Evolutionary conservation across 768 basidiomycete genomes (phyloP), one percentile per base, ranked within the genome.

Genomic region (Termitomyces sp.): DNA sequence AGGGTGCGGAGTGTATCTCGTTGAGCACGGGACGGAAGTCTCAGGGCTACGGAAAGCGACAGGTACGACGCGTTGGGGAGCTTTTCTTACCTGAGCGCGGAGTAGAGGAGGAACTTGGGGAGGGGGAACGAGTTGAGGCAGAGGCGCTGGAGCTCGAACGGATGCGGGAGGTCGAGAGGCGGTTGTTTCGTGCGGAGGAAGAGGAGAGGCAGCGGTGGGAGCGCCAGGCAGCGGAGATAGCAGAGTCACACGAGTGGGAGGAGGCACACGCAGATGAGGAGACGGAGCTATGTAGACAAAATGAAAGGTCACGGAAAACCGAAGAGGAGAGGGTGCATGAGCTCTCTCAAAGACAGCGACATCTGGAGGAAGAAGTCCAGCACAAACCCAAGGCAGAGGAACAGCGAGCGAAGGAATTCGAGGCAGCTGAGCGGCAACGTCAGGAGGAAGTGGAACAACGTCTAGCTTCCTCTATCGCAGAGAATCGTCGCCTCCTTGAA

Each of bases 71-170:
- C 5, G 61, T 53, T 33, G 58, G 43, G 9, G 60, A 62, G 43
- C 26, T 64, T 26, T 62, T 62, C 47, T 24, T 32, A 22, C 7
- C 36, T 44, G 45, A 46, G 18, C 30, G 30, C 0, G 46, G 26
- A n/a, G 45, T 37, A 7, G 33, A 48, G 24, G 33, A 39, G 36
- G 36, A 5, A 13, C 48, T n/a, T 7, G 30, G 48, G 26, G 40
- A 55, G 46, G 22, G 56, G 39, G 33, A 52, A n/a, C 40, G 57
- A 80, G 61, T 58, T 33, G 64, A 59, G 24, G 62, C 50, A 10
- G 54, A 55, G 5, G 62, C 50, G 39, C 58, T 61, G 14, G 68
- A 61, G 50, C 56, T 61, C 20, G 62, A 64, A 14, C 65, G 62
- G 18, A 61, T 62, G 13, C 57, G 65, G 10, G 64, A 65, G 45